Evolutionary conservation across 2,329 filamentous ascomycete genomes (phyloP), one percentile per base, ranked within the genome.

Genomic region (Fusarium sp.): DNA sequence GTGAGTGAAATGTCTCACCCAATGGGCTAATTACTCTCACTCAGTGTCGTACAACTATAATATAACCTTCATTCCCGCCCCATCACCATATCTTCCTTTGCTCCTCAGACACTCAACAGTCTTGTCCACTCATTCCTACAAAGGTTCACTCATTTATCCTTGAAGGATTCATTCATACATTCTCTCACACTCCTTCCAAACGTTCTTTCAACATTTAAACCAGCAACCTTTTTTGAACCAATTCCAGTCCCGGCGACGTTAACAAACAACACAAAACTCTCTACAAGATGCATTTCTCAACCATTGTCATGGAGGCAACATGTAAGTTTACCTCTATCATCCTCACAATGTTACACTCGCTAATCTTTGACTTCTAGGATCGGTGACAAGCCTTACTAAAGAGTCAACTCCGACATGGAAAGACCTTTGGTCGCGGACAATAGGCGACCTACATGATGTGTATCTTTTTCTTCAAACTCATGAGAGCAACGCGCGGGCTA

Each of bases 261-360:
- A 57, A 59, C 33, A 46, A 50, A 51, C 49, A 25, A 32, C 27
- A 30, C 27, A 30, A 47, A 56, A 67, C 15, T 33, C 25, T 52
- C 45, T 41, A 30, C 68, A 71, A 70, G 44, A 71, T 71, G 69
- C 64, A 63, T 48, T 71, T 66, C 69, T 66, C 69, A 37, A 57
- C 50, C 30, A 25, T 71, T 35, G 11, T 59, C 48, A 40, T 48
- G 39, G 47, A 62, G 71, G 71, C 50, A 73, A 73, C 71, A 71
- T 70, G 70, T 72, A 67, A 72, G 70, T 60, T 23, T n/a, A n/a
- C n/a, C n/a, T n/a, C n/a, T n/a, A 22, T 14, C n/a, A 22, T 13
- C 14, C 2, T 23, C 23, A 15, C n/a, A 8, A n/a, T 56, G 32
- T 41, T 37, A n/a, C 55, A 60, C 22, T 27, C 30, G 13, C 65